These are phyloP conservation scores for Blastobotrys muscicola DNA, from an alignment of 805 yeast species.

Conservation along the genomic window DNA sequence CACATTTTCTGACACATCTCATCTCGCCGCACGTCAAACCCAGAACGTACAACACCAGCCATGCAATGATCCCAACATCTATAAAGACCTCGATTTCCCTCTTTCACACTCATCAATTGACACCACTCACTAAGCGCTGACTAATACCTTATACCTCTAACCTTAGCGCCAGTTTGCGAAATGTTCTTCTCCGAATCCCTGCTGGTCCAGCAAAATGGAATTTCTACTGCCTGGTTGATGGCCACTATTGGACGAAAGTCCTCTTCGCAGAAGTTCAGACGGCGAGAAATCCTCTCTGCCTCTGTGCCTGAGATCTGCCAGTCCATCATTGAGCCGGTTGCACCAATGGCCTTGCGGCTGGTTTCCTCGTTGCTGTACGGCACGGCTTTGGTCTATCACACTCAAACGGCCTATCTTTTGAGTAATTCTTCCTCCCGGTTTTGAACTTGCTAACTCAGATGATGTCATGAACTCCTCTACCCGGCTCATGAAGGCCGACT, in stretches of 20 bases:
- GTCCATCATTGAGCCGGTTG: slow-evolving; percentile 18
- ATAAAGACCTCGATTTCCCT: no score
- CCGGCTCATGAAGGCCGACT: not conserved
- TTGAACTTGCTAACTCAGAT: not conserved
- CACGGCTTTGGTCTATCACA: slow-evolving; percentile 33
- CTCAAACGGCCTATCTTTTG: not conserved
- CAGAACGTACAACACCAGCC: no score
- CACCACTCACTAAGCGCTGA: no score
- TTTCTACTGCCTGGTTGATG: slow-evolving; percentile 10
- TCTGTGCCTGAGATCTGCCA: slow-evolving; percentile 38
- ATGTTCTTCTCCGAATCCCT: slow-evolving; percentile 5
- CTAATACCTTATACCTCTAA: no score
- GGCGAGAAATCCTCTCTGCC: slow-evolving; percentile 24
- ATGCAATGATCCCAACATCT: no score
- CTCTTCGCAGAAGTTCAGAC: not conserved
- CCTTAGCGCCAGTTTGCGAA: not conserved
- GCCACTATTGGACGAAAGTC: slow-evolving; percentile 8
- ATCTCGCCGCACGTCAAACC: no score
- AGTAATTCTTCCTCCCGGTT: not conserved
- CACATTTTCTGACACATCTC: no score
- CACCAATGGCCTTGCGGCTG: slow-evolving; percentile 26
- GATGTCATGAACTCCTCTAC: not conserved
- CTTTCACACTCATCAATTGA: no score
- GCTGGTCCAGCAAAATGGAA: not conserved
- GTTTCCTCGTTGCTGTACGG: slow-evolving; percentile 41